Conservation (phyloP, 2,329 filamentous ascomycete genomes). For the Stromatinia cepivora region DNA sequence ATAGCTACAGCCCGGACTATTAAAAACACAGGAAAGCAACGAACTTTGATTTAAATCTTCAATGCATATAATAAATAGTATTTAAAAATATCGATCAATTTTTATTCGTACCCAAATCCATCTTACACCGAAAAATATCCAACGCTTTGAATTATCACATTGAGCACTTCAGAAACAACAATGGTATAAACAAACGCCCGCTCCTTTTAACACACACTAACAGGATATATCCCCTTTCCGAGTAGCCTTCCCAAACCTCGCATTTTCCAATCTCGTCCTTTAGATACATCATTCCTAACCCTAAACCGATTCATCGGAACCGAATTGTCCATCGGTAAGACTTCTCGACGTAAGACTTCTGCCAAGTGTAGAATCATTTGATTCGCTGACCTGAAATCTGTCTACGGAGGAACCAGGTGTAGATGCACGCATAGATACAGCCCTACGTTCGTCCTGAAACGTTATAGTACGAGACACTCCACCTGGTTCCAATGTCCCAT, state of each 20-base stretch:
- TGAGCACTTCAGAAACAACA: background rate
- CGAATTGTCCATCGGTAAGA: no score
- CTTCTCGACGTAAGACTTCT: background rate
- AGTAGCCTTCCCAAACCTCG: background rate
- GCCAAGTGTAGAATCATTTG: background rate
- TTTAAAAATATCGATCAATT: no score
- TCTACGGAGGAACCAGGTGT: no score
- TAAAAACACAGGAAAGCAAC: no score
- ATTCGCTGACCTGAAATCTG: background rate
- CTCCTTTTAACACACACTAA: background rate
- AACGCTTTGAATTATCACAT: background rate
- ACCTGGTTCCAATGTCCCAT: background rate
- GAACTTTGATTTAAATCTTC: no score
- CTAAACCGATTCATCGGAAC: background rate
- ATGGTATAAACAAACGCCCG: background rate
- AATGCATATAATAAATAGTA: no score
- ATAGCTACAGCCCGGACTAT: no score
- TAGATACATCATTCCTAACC: background rate
- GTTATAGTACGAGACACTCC: background rate
- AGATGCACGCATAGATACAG: background rate
- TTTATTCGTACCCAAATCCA: background rate
- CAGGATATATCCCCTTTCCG: background rate
- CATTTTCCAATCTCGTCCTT: background rate
- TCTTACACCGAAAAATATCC: background rate
- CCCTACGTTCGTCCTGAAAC: background rate